Base-by-base conservation (phyloP, 345 rosid species). In the Geranium rotundifolium region DNA sequence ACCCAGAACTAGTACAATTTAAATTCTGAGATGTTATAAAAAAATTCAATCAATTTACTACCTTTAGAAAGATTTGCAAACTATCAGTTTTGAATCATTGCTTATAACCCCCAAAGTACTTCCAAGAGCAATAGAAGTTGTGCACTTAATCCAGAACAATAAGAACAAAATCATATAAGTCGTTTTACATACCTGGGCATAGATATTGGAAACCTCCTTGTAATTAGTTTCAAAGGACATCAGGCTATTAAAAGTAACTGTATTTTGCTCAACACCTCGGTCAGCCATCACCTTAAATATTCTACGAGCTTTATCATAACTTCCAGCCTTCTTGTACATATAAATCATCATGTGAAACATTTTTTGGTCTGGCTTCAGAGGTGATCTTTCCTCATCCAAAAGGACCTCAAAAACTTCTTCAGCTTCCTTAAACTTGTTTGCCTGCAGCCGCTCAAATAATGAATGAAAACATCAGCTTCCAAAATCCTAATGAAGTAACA, bases 281-380 rank as follows among this genome's bases (percentile, higher is more conserved):
- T 80, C 84, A 19, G 84, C 67, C 99, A 93, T 93, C 65, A 86
- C 60, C 20, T 80, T 67, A 82, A 90, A 88, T 55, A 85, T 34
- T 71, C 75, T 83, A 54, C 91, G 84, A 74, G 99, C 99, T 72
- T 90, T 88, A 30, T 79, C 91, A 70, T 89, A 85, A 68, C 71
- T 76, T 59, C 96, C 96, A 62, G 96, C 85, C 72, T 88, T 93
- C 84, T 84, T 93, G 72, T 87, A 68, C 91, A 93, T 83, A 70
- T 86, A 86, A 56, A 93, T 93, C 95, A 93, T 89, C 91, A 86
- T 79, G 76, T 93, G 96, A 77, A 84, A 93, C 97, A 90, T 84
- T 77, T 86, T 83, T 66, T 90, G 99, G 72, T 93, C 99, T 0
- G 96, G 97, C 65, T 81, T 85, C 70, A 93, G 27, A 9, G 84